A percentile compares a stretch with the other conserved stretches of the same genome.
These are phyloP conservation scores for Cavenderia fasciculata DNA, from an alignment of 78 protist genomes.

Conservation along the genomic window DNA sequence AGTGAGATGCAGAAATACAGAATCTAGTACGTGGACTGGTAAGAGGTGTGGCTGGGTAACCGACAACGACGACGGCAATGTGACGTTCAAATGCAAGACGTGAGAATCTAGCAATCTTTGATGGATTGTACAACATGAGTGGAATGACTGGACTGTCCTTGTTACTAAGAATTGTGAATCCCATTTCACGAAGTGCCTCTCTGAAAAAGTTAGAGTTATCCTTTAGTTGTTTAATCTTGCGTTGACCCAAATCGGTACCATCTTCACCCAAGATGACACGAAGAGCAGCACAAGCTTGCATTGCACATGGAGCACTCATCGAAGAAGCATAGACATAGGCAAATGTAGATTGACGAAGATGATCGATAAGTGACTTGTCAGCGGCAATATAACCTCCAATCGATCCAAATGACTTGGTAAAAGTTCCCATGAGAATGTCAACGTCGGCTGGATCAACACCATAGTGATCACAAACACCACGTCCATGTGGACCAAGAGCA, in stretches of 20 bases:
- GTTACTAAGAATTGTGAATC: constrained; percentile 88
- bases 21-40: constrained; percentile 94
- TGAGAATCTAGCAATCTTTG: constrained; percentile 89
- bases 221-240: constrained; percentile 76
- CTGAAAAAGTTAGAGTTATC: constrained; percentile 91
- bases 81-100: constrained; percentile 85
- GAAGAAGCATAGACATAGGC: constrained; percentile 83
- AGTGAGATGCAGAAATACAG: constrained; percentile 97
- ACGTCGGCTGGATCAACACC: constrained; percentile 91
- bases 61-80: constrained; percentile 98
- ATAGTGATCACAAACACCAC: constrained; percentile 95
- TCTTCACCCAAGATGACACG: constrained; percentile 72
- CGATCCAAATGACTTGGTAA: constrained; percentile 98
- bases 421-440: constrained; percentile 99
- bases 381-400: constrained; percentile 98
- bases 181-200: constrained; percentile 66
- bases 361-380: constrained; percentile 54
- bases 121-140: constrained; percentile 94
- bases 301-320: constrained; percentile 90
- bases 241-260: constrained; percentile 77
- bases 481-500: constrained; percentile 95
- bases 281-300: constrained; percentile 63
- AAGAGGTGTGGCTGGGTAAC: constrained; percentile 98
- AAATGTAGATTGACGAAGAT: constrained; percentile 28
- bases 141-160: constrained; percentile 97